Evolutionary conservation across 1,139 yeast genomes (phyloP), one percentile per base, ranked within the genome.

Genomic region (Candida dubliniensis): DNA sequence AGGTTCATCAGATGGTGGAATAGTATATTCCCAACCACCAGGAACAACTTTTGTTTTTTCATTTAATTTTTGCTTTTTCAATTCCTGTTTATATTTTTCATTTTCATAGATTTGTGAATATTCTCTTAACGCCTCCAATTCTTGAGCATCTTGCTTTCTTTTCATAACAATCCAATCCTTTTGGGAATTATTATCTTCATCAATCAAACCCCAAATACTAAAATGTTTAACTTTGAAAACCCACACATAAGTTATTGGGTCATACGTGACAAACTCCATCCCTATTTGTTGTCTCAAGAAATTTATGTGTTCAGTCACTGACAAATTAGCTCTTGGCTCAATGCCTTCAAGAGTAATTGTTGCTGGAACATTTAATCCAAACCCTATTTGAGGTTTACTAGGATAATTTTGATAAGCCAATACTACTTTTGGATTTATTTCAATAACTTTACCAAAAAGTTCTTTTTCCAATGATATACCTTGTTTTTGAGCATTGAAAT

Each of bases 191-290:
- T 81, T 84, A 36, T 78, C 82, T 25, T 82, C 87, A 47, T 84
- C 90, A 15, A 84, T 76, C 38, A 93, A 67, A 3, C 98, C 98
- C 96, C 97, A 93, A 6, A 86, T 79, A 67, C 96, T 89, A 58
- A 93, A 93, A 67, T 93, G 99, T 51, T 86, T 82, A 1, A 93
- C 98, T 54, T 74, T 79, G 63, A 89, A 90, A 0, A 86, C 82
- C 90, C 93, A 90, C 7, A 77, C 65, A 23, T 87, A 87, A n/a
- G 81, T 78, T 18, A 81, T 73, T 1, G 90, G 91, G 56, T 86
- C 91, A 59, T 84, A 90, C 3, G 91, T 83, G 8, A 90, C 71
- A 60, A 85, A 88, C 49, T 84, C 84, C 80, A 86, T 87, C 3
- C 93, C 96, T 2, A 55, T 53, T 47, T 64, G 67, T 40, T 70